Conservation (phyloP, 495 filamentous ascomycete species). For the Pseudoneurospora amorphoporcata region DNA sequence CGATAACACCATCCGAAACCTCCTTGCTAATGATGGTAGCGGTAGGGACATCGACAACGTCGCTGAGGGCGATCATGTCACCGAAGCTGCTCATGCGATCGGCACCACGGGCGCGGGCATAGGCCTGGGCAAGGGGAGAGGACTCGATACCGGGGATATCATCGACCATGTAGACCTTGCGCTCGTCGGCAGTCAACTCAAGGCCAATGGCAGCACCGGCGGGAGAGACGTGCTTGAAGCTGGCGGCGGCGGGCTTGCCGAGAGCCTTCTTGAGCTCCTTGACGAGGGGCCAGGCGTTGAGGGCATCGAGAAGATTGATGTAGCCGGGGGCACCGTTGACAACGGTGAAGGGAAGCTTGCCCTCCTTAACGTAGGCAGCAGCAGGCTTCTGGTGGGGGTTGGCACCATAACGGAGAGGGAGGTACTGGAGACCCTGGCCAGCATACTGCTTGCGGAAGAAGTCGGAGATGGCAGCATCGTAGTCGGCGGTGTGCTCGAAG, state of each 20-base stretch:
- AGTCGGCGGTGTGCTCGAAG: constrained; percentile 97
- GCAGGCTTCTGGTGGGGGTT: constrained; percentile 98
- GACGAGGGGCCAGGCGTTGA: constrained; percentile 93
- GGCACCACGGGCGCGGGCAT: constrained; percentile 86
- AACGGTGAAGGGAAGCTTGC: constrained; percentile 86
- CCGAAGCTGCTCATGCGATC: constrained; percentile 98
- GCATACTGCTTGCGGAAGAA: constrained; percentile 98
- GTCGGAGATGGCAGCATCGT: constrained; percentile 84
- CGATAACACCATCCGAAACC: constrained; percentile 94
- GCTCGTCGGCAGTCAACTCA: constrained; percentile 73
- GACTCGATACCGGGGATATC: constrained; percentile 82
- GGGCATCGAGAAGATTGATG: constrained; percentile 90
- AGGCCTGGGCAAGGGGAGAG: constrained; percentile 82
- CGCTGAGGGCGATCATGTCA: constrained; percentile 86
- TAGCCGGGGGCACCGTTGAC: constrained; percentile 89
- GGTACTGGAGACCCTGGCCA: constrained; percentile 67
- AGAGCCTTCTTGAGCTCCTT: constrained; percentile 91
- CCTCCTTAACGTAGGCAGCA: constrained; percentile 62
- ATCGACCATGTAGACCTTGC: constrained; percentile 96
- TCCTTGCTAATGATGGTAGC: constrained; percentile 96
- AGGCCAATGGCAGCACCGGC: constrained; percentile 91
- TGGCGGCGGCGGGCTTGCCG: constrained; percentile 82
- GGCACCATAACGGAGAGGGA: constrained; percentile 83
- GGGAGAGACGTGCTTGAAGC: constrained; percentile 98
- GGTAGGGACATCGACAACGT: constrained; percentile 79